A percentile compares a stretch with the other conserved stretches of the same genome.
Evolutionary conservation across 2,329 filamentous ascomycete species (phyloP).

Genomic region (Colletotrichum lini): DNA sequence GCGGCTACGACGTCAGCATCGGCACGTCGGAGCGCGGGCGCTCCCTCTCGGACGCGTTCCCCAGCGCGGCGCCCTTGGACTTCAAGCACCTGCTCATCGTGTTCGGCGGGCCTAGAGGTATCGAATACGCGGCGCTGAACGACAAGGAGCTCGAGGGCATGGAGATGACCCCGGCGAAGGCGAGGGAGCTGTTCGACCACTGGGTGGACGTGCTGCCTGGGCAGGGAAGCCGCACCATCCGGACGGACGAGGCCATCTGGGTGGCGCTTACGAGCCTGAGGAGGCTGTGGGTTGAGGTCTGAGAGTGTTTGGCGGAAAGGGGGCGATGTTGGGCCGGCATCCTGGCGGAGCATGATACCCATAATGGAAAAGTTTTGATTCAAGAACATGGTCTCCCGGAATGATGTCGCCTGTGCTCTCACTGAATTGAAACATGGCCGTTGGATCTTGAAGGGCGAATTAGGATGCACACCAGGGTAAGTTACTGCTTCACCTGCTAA

Average conservation of each 20-base stretch:
- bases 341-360: slow-evolving; percentile 38
- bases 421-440: neutral
- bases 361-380: slow-evolving; percentile 32
- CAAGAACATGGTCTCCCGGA: neutral
- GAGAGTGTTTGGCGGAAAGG: neutral
- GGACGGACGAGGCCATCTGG: slow-evolving; percentile 87
- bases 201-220: slow-evolving; percentile 87
- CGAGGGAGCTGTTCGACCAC: slow-evolving; percentile 82
- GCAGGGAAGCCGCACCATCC: slow-evolving; percentile 85
- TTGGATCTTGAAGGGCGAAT: neutral
- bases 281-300: slow-evolving; percentile 64
- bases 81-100: slow-evolving; percentile 84
- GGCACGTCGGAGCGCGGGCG: slow-evolving; percentile 85
- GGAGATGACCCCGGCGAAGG: slow-evolving; percentile 72
- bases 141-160: slow-evolving; percentile 69
- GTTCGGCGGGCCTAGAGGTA: slow-evolving; percentile 84
- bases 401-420: neutral
- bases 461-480: neutral
- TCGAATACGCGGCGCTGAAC: slow-evolving; percentile 81
- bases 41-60: slow-evolving; percentile 63
- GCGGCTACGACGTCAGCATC: slow-evolving; percentile 86
- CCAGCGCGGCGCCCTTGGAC: slow-evolving; percentile 56
- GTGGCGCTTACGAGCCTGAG: slow-evolving; percentile 80
- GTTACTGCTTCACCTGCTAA: neutral
- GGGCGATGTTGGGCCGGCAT: slow-evolving; percentile 16